Evolutionary conservation across 176 grass and related monocot species (phyloP), one percentile per base, ranked within the genome.

Genomic region (Zoysia pacifica): DNA sequence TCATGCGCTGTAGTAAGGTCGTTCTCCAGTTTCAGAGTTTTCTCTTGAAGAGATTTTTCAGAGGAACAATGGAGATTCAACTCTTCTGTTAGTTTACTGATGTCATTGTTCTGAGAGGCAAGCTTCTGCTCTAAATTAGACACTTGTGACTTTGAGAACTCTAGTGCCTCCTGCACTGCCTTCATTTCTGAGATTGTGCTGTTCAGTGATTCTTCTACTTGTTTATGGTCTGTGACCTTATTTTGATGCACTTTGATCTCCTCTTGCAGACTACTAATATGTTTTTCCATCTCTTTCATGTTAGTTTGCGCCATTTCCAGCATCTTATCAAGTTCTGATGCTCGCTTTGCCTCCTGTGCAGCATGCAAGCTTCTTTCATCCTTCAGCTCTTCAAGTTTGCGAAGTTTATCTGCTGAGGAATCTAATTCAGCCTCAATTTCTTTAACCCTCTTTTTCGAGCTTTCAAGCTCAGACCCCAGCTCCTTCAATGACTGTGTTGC

Each of bases 41-140:
- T 87, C 70, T 88, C 91, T 67, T 81, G 92, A 64, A 94, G 76
- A 42, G 68, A 85, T 19, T 92, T 82, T 87, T 94, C 91, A 85
- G 88, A 90, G 12, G 83, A 82, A 72, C 68, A 86, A 66, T 80
- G 83, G 74, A 82, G 73, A 83, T 80, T 87, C 52, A 87, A 68
- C 78, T 97, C 91, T 89, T 97, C 84, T 56, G 74, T 83, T 62
- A 97, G 74, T 76, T 88, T 85, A 78, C 81, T 83, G 42, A 92
- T 75, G 74, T 63, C 68, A 58, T 69, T 75, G 64, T 94, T 89
- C 79, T 88, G 90, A 62, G 86, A 91, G 61, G 74, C 56, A 79
- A 97, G 75, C 64, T 94, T 94, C 82, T 90, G 72, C 69, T 94
- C 90, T 83, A 94, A 87, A 87, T 93, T 74, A 72, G 49, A 54